Percentiles rank a stretch among this genome's conserved stretches.
Conservation (phyloP, 192 early-diverging fungal genomes). For the Coemansia sp. region DNA sequence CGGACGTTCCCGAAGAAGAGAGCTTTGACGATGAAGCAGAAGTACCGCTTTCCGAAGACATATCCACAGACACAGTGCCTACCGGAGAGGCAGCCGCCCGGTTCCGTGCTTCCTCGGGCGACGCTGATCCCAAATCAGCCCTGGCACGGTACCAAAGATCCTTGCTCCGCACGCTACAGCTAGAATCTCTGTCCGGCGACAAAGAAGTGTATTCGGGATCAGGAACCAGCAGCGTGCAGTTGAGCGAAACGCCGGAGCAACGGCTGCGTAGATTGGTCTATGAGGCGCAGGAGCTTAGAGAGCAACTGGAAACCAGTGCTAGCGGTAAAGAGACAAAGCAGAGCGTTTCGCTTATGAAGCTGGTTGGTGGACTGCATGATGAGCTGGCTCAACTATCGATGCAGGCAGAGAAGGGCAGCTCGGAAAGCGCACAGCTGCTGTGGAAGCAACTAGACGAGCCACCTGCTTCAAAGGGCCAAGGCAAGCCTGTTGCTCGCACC, state of each 20-base stretch:
- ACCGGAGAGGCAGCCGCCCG: conserved; percentile 17
- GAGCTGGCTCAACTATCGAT: conserved; percentile 33
- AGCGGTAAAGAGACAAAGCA: conserved; percentile 4
- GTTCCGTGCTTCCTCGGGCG: conserved; percentile 32
- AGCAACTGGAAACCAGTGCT: conserved; percentile 49
- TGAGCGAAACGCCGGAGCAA: conserved; percentile 73
- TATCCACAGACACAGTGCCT: conserved; percentile 8
- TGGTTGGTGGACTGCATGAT: conserved; percentile 26
- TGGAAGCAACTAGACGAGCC: background rate
- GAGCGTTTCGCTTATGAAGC: conserved; percentile 34
- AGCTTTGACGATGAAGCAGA: conserved; percentile 15
- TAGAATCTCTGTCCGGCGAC: conserved; percentile 22
- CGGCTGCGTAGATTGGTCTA: conserved; percentile 72
- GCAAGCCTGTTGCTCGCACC: background rate
- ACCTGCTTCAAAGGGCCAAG: too few relatives aligned
- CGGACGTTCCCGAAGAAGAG: conserved; percentile 48
- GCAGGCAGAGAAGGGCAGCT: background rate
- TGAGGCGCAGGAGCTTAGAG: conserved; percentile 78
- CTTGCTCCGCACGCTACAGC: conserved; percentile 38
- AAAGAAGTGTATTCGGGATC: conserved; percentile 7
- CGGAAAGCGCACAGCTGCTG: too few relatives aligned
- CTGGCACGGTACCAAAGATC: conserved; percentile 39
- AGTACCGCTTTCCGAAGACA: conserved; percentile 23
- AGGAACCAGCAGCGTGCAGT: conserved; percentile 10
- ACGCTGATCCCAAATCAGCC: conserved; percentile 14